Evolutionary conservation across 768 basidiomycete genomes (phyloP), one percentile per base, ranked within the genome.

Genomic region (Dioszegia aurantiaca): DNA sequence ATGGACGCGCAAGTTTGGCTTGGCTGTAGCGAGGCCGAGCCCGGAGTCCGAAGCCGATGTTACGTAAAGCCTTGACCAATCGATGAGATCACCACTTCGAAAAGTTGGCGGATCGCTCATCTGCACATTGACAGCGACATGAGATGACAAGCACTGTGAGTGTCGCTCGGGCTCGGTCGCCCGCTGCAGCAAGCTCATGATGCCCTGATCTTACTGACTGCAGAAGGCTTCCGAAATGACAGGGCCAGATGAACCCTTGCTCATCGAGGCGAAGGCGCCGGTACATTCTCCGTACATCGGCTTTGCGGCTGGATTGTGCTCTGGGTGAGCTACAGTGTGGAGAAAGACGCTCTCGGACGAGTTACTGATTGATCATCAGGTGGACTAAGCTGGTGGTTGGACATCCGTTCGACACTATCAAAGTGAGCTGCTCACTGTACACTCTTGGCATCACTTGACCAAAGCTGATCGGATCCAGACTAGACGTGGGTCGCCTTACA

Each of bases 361-460:
- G 17, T 2, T 11, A n/a, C 37, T 55, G 46, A 48, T 43, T 12
- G 31, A 27, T 48, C 4, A 1, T 2, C 14, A 72, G 73, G 33
- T 67, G 63, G 73, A 73, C 69, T 2, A 69, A 70, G 60, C 49
- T 71, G 48, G 39, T 58, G 1, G 59, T 68, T 23, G 73, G 73
- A 24, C 73, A 75, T 58, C 73, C 73, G 11, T 74, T 69, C 36
- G 71, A 73, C 63, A 70, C 71, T 1, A 61, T 73, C 41, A 73
- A 70, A 51, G 68, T 70, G 41, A 58, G 68, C 56, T 48, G n/a
- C n/a, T n/a, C n/a, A n/a, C n/a, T n/a, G n/a, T n/a, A n/a, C n/a
- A n/a, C n/a, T n/a, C n/a, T n/a, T n/a, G n/a, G n/a, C n/a, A n/a
- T n/a, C n/a, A 14, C 21, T 21, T 4, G 33, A 12, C 16, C 14